Conservation (phyloP, 345 rosid species). For the Zanthoxylum bungeanum region DNA sequence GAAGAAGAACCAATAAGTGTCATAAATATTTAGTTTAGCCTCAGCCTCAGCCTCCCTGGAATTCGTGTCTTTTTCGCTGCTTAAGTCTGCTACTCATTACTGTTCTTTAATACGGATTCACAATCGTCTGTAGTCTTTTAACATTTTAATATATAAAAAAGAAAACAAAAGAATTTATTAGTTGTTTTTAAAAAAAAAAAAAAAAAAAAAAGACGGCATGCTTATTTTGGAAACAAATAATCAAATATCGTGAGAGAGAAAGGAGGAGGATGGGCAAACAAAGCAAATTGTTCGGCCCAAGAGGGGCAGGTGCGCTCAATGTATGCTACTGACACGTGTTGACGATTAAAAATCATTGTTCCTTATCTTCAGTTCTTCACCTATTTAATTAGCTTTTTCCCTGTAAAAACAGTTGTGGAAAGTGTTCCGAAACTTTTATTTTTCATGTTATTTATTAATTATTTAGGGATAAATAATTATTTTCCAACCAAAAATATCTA, state of each 20-base stretch:
- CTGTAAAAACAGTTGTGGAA: too few relatives aligned
- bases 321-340: conserved; percentile 35
- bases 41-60: not conserved
- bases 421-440: too few relatives aligned
- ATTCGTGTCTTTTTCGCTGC: conserved; percentile 25
- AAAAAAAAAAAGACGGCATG: too few relatives aligned
- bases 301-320: conserved; percentile 16
- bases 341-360: not conserved
- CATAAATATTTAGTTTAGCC: not conserved
- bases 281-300: not conserved
- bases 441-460: too few relatives aligned
- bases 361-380: conserved; percentile 8
- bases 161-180: not conserved
- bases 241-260: not conserved
- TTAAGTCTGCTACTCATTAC: too few relatives aligned
- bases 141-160: too few relatives aligned
- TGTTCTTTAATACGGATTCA: not conserved
- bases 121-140: too few relatives aligned
- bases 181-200: too few relatives aligned
- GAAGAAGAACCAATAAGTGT: conserved; percentile 16
- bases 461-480: too few relatives aligned
- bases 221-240: too few relatives aligned
- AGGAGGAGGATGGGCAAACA: not conserved
- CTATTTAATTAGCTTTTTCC: too few relatives aligned
- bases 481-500: too few relatives aligned